phyloP scores from a whole-genome alignment of 1,139 yeast species.

The Nakaseomyces nivariensis region DNA sequence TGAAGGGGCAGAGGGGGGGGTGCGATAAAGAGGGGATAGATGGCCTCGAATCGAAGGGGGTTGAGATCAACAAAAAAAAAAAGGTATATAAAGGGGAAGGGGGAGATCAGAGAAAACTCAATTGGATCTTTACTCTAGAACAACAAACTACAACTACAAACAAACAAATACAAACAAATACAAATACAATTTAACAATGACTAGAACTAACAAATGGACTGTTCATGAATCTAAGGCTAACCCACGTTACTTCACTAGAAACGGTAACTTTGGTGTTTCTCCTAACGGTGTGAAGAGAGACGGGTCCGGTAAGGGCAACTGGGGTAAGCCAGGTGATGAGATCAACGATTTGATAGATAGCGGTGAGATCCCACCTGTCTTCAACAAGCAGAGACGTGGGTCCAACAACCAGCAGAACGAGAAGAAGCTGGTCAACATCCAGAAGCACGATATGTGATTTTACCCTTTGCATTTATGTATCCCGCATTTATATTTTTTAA shows the following conservation, averaged over 20 bases:
- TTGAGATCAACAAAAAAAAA: no score
- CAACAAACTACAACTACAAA: background rate
- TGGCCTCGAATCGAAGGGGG: no score
- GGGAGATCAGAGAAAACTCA: background rate
- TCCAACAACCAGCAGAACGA: conserved; percentile 35
- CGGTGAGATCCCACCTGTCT: conserved; percentile 35
- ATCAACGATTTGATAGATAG: conserved; percentile 38
- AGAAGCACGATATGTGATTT: conserved; percentile 9
- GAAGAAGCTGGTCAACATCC: conserved; percentile 28
- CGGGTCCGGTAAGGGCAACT: conserved; percentile 75
- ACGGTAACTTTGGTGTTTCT: conserved; percentile 53
- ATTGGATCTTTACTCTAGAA: background rate
- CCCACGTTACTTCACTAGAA: conserved; percentile 69
- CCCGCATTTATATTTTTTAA: background rate
- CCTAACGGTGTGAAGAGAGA: conserved; percentile 73
- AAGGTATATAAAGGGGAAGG: no score
- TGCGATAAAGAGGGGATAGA: no score
- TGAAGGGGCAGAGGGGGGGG: no score
- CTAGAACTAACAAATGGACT: conserved; percentile 80
- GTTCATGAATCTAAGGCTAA: conserved; percentile 49
- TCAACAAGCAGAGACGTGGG: conserved; percentile 37
- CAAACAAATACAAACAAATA: background rate
- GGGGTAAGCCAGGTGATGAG: conserved; percentile 69
- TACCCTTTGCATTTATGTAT: background rate
- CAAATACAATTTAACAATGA: conserved; percentile 33